Evolutionary conservation across 2,329 filamentous ascomycete species (phyloP), one percentile per base, ranked within the genome.

Genomic region (Ramularia endophylla): DNA sequence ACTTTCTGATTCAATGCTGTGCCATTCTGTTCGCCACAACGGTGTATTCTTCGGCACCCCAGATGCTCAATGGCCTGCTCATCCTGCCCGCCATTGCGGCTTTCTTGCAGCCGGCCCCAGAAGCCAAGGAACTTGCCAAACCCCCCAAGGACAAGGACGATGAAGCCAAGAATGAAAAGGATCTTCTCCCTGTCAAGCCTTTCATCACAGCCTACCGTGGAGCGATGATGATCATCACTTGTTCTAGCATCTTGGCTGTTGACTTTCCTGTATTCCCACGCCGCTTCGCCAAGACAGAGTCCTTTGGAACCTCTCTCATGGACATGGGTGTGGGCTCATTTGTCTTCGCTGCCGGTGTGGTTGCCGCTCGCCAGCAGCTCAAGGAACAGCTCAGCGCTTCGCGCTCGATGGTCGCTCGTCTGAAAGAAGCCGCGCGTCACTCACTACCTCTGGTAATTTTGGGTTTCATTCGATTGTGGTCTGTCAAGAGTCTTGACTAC

Each of bases 281-380:
- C 19, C 83, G 92, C 22, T 97, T 97, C 62, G 92, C 88, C 43
- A 98, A 98, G 69, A 92, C 94, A 2, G 92, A 98, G 66, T 95
- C 87, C n/a, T 98, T 92, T 87, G 92, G 92, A 40, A 95, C 90
- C 1, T 97, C 90, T n/a, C 70, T 98, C 47, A 98, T 98, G 92
- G 92, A 98, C 62, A 74, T 97, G 57, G 92, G 92, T 36, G 92
- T 98, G 35, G 92, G 92, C 19, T 95, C 89, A 9, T 98, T 98
- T 67, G 92, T 98, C 55, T 98, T 95, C 66, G 88, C 88, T 2
- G 85, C 85, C 12, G 92, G 92, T 16, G 71, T 95, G 25, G 87
- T 97, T n/a, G 88, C 86, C 27, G 88, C 89, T 11, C 77, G 90
- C 13, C 80, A 86, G 2, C 73, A 88, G 9, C 70, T 95, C 34